Evolutionary conservation across 768 basidiomycete species (phyloP).

Genomic region (Saitozyma sp.): DNA sequence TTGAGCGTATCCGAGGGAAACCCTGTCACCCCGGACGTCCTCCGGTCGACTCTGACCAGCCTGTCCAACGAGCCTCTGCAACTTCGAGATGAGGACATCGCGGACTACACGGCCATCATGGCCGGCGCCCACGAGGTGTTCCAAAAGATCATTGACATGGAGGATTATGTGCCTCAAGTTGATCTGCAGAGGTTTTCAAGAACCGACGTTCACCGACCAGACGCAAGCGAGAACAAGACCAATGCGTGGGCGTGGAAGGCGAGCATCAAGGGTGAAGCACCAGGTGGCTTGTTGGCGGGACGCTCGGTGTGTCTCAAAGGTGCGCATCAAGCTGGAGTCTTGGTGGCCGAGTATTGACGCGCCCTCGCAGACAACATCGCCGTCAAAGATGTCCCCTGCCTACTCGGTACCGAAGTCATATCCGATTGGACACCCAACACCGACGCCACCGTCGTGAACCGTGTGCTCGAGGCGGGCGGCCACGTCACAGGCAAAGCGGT

Average conservation of each 20-base stretch:
- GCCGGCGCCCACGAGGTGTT: not conserved
- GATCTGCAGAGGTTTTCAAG: constrained; percentile 4
- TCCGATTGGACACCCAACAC: constrained; percentile 41
- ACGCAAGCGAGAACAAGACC: constrained; percentile 16
- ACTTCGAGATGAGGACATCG: constrained; percentile 1
- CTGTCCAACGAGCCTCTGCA: not conserved
- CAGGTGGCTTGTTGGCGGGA: constrained; percentile 33
- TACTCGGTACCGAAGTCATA: constrained; percentile 54
- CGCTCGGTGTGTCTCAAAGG: constrained; percentile 52
- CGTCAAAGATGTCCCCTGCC: constrained; percentile 55
- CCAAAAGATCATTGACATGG: not conserved
- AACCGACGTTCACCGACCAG: constrained; percentile 9
- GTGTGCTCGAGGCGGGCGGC: constrained; percentile 56
- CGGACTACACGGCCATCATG: constrained; percentile 3
- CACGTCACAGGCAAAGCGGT: constrained; percentile 53
- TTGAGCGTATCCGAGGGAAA: constrained; percentile 6
- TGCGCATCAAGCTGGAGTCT: constrained; percentile 11
- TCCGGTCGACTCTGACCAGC: no score
- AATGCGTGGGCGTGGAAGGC: constrained; percentile 22
- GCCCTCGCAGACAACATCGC: constrained; percentile 46
- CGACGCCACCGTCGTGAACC: constrained; percentile 57
- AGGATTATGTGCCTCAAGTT: constrained; percentile 7
- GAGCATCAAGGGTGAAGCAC: not conserved
- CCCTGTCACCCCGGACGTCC: not conserved
- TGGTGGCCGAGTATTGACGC: constrained; percentile 47